phyloP scores from a whole-genome alignment of 148 eudicot species.

The Chenopodium suecicum region DNA sequence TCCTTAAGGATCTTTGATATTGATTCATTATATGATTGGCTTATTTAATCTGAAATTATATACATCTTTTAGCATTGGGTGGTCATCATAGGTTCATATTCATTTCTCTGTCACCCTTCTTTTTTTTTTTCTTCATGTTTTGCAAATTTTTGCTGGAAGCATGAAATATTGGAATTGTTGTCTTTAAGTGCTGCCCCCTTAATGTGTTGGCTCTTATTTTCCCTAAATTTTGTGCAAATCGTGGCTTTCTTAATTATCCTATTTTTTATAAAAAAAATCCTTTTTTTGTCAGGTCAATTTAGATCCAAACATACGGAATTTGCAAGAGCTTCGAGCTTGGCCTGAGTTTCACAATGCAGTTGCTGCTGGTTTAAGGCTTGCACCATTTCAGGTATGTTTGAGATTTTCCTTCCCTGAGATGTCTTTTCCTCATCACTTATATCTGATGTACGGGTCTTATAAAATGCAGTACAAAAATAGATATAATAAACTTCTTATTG shows the following conservation, averaged over 20 bases:
- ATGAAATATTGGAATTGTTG: neutral
- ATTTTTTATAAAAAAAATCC: neutral
- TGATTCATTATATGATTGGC: neutral
- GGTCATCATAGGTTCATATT: no score
- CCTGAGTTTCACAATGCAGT: constrained; percentile 99
- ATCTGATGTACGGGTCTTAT: neutral
- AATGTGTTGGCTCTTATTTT: neutral
- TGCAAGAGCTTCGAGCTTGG: constrained; percentile 92
- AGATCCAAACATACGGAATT: constrained; percentile 78
- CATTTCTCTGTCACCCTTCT: neutral
- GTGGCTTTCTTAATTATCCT: neutral
- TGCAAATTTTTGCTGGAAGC: neutral
- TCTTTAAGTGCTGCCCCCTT: constrained; percentile 3
- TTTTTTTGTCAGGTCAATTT: constrained; percentile 68
- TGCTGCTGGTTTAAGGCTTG: constrained; percentile 87
- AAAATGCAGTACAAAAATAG: neutral
- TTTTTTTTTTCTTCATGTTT: neutral
- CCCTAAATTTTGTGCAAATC: neutral
- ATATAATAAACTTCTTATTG: constrained; percentile 5
- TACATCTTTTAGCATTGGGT: neutral
- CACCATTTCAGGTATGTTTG: constrained; percentile 68
- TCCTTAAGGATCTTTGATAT: neutral
- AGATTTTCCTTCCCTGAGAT: neutral
- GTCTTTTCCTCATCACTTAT: neutral
- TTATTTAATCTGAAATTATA: neutral